A percentile compares a stretch with the other conserved stretches of the same genome.
Conservation (phyloP, 192 early-diverging fungal species). For the Backusella luteola region DNA sequence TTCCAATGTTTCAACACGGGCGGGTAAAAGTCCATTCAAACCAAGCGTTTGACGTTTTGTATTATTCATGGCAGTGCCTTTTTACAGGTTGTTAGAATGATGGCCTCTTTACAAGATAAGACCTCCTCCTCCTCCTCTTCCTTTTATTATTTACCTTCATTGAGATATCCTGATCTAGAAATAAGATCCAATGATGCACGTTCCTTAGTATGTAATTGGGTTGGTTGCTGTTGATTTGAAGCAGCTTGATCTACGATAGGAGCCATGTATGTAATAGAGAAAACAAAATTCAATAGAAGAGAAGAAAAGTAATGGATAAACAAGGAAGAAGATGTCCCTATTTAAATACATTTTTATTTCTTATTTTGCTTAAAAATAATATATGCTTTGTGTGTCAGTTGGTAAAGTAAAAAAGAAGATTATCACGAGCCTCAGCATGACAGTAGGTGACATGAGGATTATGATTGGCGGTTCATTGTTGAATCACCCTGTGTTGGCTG, state of each 20-base stretch:
- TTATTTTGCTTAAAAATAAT: background rate
- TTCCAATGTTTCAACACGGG: slow-evolving; percentile 72
- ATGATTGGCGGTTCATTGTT: slow-evolving; percentile 6
- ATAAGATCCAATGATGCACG: background rate
- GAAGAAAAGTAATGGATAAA: background rate
- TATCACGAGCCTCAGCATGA: slow-evolving; percentile 22
- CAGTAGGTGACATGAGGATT: background rate
- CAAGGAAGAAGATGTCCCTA: background rate
- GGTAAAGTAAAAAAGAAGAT: background rate
- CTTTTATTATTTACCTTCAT: slow-evolving; percentile 1
- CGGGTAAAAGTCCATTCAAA: slow-evolving; percentile 72
- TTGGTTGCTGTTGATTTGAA: background rate
- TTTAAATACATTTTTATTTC: background rate
- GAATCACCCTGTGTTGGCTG: background rate
- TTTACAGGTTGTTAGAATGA: background rate
- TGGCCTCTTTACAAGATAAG: background rate
- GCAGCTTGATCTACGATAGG: slow-evolving; percentile 5
- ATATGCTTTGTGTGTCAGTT: background rate
- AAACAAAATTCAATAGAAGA: background rate
- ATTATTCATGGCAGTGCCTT: slow-evolving; percentile 61
- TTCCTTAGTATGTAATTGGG: background rate
- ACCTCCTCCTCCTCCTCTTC: background rate
- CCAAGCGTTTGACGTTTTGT: slow-evolving; percentile 56
- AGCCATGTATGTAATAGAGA: background rate
- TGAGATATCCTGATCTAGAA: slow-evolving; percentile 8